Evolutionary conservation across 2,329 filamentous ascomycete species (phyloP), one percentile per base, ranked within the genome.

Genomic region (Paradendryphiella salina): DNA sequence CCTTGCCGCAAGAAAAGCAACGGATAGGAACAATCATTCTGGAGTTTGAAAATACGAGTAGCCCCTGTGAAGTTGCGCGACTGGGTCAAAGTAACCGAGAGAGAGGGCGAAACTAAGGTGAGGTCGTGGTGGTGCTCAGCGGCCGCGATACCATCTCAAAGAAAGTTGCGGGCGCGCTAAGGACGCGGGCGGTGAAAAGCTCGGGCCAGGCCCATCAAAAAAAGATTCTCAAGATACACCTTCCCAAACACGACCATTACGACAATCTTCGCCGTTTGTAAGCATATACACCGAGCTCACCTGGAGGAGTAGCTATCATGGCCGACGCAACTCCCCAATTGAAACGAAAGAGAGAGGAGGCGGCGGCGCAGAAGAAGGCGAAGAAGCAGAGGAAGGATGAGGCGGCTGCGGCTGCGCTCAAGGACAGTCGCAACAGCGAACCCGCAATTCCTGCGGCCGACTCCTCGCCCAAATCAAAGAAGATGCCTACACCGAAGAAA

Each of bases 1-100:
- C 94, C 89, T 99, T 99, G 76, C 94, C 94, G 76, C 94, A 99
- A 51, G 94, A 97, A 78, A 99, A 99, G 79, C 94, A 99, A 64
- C 94, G 90, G 61, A 99, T 90, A 2, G 94, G 94, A 64, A 99
- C 97, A 77, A 99, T 99, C 94, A 99, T 99, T 50, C 77, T 88
- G 78, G 62, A 40, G 53, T 21, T 36, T 43, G n/a, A 18, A 10
- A 1, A 21, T 26, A 13, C 23, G 13, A 2, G 33, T 17, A 2
- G 5, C n/a, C 7, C 15, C 14, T 23, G 32, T 1, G 9, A n/a
- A 40, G 26, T 11, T 37, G 38, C 20, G 46, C 54, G 49, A 47
- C 31, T 17, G 40, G n/a, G 15, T 6, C 18, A 29, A 26, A 15
- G 14, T 18, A 23, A 23, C 11, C 38, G 26, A 3, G 29, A 35